Evolutionary conservation across 768 basidiomycete species (phyloP).

Genomic region (Suillus subluteus): DNA sequence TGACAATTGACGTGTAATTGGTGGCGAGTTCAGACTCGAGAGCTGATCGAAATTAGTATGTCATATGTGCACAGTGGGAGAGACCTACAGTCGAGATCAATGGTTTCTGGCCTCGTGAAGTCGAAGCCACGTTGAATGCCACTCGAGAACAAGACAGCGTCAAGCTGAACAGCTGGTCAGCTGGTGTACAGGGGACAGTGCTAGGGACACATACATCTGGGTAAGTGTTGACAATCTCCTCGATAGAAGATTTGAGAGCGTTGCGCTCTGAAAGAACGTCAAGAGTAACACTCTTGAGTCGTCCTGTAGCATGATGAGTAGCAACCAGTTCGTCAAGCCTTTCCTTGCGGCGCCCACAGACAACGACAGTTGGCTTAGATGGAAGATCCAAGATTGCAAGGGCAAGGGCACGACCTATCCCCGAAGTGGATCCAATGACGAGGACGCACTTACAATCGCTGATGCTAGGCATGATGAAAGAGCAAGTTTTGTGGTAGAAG

Average conservation of each 20-base stretch:
- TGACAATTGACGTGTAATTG: conserved; percentile 58
- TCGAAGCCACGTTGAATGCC: conserved; percentile 55
- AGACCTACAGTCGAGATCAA: conserved; percentile 44
- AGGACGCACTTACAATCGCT: conserved; percentile 53
- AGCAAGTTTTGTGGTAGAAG: background rate
- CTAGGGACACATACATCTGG: conserved; percentile 45
- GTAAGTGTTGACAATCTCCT: conserved; percentile 44
- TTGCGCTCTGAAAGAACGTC: conserved; percentile 46
- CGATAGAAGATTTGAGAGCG: conserved; percentile 44
- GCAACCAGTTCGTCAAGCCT: conserved; percentile 52
- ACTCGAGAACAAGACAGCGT: conserved; percentile 56
- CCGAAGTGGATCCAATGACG: conserved; percentile 58
- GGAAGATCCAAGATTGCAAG: conserved; percentile 51
- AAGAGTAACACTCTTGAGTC: conserved; percentile 46
- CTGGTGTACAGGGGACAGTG: background rate
- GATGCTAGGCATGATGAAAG: conserved; percentile 38
- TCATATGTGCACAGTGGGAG: background rate
- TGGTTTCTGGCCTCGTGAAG: conserved; percentile 45
- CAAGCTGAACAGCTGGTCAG: conserved; percentile 42
- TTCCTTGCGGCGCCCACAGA: conserved; percentile 55
- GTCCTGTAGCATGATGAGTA: conserved; percentile 24
- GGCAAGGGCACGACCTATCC: conserved; percentile 61
- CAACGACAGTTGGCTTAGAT: conserved; percentile 52
- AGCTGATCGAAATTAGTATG: background rate
- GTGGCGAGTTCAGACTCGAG: conserved; percentile 48